Base-by-base conservation (phyloP, 192 early-diverging fungal genomes). In the Backusella tuberculispora region DNA sequence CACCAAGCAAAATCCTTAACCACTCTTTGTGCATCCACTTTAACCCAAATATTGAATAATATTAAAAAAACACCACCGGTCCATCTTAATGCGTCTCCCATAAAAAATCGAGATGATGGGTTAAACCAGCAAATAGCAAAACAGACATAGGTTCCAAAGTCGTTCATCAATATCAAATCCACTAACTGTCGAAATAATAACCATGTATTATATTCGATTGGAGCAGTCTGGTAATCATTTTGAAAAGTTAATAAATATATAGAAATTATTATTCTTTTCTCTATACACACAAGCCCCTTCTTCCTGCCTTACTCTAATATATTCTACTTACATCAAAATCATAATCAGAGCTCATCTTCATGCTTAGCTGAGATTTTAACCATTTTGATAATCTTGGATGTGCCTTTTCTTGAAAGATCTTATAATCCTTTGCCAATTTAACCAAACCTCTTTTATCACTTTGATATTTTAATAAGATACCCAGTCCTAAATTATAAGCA, bases 1-100 rank as follows among this genome's bases (percentile, higher is more conserved):
- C 94, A 99, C 95, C 96, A 97, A 8, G 96, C 96, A 85, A 93
- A 99, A 81, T 98, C 96, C 80, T 95, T 97, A 60, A 99, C 92
- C 4, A 96, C 95, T 6, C 96, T 93, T 66, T 96, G 94, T 12
- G 95, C 96, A 79, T 99, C 97, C 60, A 94, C 77, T 78, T 97
- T 96, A 73, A 99, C 96, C 93, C 97, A 97, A 71, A 97, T 87
- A 73, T 97, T 98, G 79, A 99, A 96, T 40, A 88, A 81, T 9
- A 97, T 85, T 63, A 99, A 84, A 34, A 94, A 84, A 3, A 92
- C 71, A 4, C 95, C 96, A 43, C 89, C 95, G 13, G 88, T 74
- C 80, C 92, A 92, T 12, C 96, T 88, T 76, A 95, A 64, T 29
- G 88, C 74, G 69, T 94, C 85, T 74, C 85, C 84, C 75, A 91